Conservation (phyloP, 2,329 filamentous ascomycete species). For the Epichloe sp. region DNA sequence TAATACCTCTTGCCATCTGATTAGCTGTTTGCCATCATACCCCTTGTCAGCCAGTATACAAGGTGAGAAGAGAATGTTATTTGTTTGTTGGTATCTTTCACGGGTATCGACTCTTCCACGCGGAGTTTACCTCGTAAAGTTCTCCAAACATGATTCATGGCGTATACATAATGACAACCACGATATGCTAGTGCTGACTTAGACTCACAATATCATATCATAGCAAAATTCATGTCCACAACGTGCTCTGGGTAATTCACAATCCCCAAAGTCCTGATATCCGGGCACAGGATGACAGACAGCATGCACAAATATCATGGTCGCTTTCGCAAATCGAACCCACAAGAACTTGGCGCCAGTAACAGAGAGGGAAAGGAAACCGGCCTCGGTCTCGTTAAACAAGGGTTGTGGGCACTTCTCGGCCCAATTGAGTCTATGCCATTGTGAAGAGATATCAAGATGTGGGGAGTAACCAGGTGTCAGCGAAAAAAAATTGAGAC, state of each 20-base stretch:
- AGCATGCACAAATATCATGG: not conserved
- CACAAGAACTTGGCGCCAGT: too few species aligned
- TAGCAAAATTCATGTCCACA: not conserved
- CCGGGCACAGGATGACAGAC: not conserved
- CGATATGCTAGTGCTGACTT: not conserved
- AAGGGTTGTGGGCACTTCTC: too few species aligned
- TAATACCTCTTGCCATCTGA: conserved; percentile 53
- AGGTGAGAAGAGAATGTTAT: conserved; percentile 47
- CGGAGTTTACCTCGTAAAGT: conserved; percentile 16
- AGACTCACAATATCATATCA: not conserved
- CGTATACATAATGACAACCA: too few species aligned
- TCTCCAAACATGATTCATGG: conserved; percentile 11
- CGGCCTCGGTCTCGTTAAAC: too few species aligned
- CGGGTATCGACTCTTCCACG: conserved; percentile 11
- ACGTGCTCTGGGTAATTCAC: not conserved
- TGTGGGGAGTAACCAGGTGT: not conserved
- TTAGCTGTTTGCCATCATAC: conserved; percentile 41
- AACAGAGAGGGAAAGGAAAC: too few species aligned
- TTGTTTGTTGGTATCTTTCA: conserved; percentile 16
- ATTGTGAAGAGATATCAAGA: not conserved
- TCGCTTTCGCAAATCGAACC: too few species aligned
- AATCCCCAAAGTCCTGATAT: not conserved
- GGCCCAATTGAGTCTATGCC: too few species aligned
- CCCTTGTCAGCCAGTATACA: conserved; percentile 53
- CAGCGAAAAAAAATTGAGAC: not conserved